phyloP scores from a whole-genome alignment of 306 rosid species.

The Trifolium dubium region DNA sequence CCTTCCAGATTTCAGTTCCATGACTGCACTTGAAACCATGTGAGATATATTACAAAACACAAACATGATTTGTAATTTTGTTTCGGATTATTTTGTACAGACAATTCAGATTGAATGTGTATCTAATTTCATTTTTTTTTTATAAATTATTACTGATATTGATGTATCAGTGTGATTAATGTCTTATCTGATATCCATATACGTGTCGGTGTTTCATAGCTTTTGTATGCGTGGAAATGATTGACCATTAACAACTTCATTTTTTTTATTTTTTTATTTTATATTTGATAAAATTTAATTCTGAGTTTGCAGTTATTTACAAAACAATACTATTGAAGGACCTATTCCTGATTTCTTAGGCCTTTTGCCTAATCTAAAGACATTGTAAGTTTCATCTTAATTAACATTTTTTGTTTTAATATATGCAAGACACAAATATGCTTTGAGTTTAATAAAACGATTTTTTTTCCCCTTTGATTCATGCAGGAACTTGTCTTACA shows the following conservation, averaged over 20 bases:
- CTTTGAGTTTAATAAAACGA: constrained; percentile 13
- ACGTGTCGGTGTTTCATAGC: no score
- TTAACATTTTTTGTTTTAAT: constrained; percentile 4
- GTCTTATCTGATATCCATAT: no score
- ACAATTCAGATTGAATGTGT: no score
- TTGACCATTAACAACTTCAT: no score
- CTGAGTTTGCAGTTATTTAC: constrained; percentile 52
- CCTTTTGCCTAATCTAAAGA: constrained; percentile 48
- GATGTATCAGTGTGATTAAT: no score
- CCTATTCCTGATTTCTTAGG: constrained; percentile 54
- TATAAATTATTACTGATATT: no score
- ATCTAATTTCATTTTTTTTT: no score
- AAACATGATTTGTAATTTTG: not conserved
- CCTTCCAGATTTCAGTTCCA: constrained; percentile 59
- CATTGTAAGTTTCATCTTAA: constrained; percentile 41
- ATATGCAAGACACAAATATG: constrained; percentile 1
- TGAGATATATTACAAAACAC: constrained; percentile 36
- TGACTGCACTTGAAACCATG: constrained; percentile 58
- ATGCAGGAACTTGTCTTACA: constrained; percentile 46
- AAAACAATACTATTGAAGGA: constrained; percentile 51
- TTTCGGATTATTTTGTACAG: no score
- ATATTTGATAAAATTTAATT: no score
- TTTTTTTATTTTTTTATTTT: no score
- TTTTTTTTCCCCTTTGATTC: not conserved
- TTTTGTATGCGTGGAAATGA: no score